phyloP scores from a whole-genome alignment of 345 rosid genomes.

The Salix dunnii region DNA sequence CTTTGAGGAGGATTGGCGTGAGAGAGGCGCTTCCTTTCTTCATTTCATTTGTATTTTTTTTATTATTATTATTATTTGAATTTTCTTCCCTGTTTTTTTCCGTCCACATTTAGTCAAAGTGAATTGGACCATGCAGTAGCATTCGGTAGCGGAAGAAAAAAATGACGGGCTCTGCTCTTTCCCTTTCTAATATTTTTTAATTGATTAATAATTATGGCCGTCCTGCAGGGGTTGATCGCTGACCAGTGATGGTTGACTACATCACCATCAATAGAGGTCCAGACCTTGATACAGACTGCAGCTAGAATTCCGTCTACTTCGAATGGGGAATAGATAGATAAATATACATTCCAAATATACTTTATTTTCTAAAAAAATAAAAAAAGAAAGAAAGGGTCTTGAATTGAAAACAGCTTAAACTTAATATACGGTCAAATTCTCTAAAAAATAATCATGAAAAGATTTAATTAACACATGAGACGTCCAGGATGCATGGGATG shows the following conservation, averaged over 20 bases:
- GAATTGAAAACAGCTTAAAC: too few relatives aligned
- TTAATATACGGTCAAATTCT: too few relatives aligned
- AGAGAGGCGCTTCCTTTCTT: constrained; percentile 34
- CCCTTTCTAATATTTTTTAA: not conserved
- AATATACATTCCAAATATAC: too few relatives aligned
- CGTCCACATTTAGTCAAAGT: too few relatives aligned
- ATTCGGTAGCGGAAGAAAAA: not conserved
- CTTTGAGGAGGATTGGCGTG: constrained; percentile 61
- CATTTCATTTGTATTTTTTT: constrained; percentile 15
- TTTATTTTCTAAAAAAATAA: too few relatives aligned
- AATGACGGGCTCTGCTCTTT: not conserved
- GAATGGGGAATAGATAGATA: too few relatives aligned
- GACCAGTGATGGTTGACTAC: not conserved
- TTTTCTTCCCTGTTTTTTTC: not conserved
- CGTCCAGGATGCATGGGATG: too few relatives aligned
- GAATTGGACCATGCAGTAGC: not conserved
- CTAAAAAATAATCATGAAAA: too few relatives aligned
- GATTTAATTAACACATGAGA: too few relatives aligned
- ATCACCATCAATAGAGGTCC: not conserved
- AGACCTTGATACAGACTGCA: not conserved
- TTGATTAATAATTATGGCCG: not conserved
- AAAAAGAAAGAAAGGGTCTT: too few relatives aligned
- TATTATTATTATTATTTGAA: not conserved
- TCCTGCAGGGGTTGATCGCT: too few relatives aligned
- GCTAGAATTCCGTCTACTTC: not conserved